phyloP scores from a whole-genome alignment of 192 early-diverging fungal genomes.

The Gamsiella multidivaricata region DNA sequence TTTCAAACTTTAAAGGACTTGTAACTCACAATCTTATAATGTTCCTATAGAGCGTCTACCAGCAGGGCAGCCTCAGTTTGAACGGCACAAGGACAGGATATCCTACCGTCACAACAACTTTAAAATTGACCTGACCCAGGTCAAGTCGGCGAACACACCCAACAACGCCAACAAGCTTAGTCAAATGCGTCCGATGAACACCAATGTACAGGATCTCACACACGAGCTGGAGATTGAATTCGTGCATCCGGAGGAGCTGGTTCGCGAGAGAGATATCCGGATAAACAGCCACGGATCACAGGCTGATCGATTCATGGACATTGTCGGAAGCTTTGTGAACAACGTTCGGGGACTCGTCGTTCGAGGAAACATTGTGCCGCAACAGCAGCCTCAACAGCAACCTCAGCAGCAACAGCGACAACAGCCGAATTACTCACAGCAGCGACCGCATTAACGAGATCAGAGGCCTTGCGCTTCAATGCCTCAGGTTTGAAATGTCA shows the following conservation, averaged over 20 bases:
- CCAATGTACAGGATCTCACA: slow-evolving; percentile 57
- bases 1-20: too few species aligned
- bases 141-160: slow-evolving; percentile 62
- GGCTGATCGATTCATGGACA: slow-evolving; percentile 74
- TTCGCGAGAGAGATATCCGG: slow-evolving; percentile 74
- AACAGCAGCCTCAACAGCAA: slow-evolving; percentile 15
- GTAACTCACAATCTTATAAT: too few species aligned
- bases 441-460: not conserved
- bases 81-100: slow-evolving; percentile 89
- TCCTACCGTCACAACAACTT: slow-evolving; percentile 87
- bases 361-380: slow-evolving; percentile 4
- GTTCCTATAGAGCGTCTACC: too few species aligned
- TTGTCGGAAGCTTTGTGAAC: slow-evolving; percentile 80
- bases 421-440: not conserved
- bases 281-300: slow-evolving; percentile 48
- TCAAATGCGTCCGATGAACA: slow-evolving; percentile 25
- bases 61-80: slow-evolving; percentile 59
- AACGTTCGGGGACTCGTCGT: slow-evolving; percentile 75
- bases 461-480: too few species aligned
- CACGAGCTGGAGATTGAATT: slow-evolving; percentile 93
- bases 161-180: slow-evolving; percentile 7
- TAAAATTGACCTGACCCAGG: slow-evolving; percentile 91
- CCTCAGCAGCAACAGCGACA: slow-evolving; percentile 27
- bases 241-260: slow-evolving; percentile 62
- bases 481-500: too few species aligned